phyloP scores from a whole-genome alignment of 1,139 yeast species.

The Arxiozyma bovina region DNA sequence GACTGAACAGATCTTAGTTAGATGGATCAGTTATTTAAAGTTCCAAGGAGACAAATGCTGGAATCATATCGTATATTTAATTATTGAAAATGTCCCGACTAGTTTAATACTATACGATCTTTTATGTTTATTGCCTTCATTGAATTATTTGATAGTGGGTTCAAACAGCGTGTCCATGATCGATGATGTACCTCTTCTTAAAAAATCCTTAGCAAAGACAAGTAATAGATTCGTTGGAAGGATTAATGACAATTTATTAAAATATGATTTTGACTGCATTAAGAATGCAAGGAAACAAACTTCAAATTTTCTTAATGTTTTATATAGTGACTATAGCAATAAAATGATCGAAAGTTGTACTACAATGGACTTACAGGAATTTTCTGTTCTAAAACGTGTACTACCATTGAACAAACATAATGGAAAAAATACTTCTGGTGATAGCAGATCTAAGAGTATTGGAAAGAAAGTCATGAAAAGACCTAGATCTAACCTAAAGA shows the following conservation, averaged over 20 bases:
- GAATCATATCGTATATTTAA: constrained; percentile 6
- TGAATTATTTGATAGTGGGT: constrained; percentile 4
- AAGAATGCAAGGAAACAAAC: too few species aligned
- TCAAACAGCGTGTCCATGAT: background rate
- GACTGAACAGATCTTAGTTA: constrained; percentile 3
- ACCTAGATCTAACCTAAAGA: background rate
- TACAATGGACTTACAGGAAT: background rate
- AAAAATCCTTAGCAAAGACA: background rate
- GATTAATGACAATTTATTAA: background rate
- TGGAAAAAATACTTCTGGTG: background rate
- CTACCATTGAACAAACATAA: background rate
- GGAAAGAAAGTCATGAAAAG: background rate
- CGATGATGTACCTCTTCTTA: background rate
- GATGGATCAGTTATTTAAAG: constrained; percentile 11
- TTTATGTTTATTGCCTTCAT: constrained; percentile 7
- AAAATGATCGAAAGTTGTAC: too few species aligned
- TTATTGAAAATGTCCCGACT: constrained; percentile 8
- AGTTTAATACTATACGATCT: constrained; percentile 10
- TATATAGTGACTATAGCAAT: background rate
- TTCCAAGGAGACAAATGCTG: constrained; percentile 6
- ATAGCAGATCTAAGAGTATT: background rate
- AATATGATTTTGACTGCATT: too few species aligned
- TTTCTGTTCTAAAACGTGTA: background rate
- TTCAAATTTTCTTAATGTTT: too few species aligned
- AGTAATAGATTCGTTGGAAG: too few species aligned